Conservation (phyloP, 768 basidiomycete species). For the Ramaria sp. region DNA sequence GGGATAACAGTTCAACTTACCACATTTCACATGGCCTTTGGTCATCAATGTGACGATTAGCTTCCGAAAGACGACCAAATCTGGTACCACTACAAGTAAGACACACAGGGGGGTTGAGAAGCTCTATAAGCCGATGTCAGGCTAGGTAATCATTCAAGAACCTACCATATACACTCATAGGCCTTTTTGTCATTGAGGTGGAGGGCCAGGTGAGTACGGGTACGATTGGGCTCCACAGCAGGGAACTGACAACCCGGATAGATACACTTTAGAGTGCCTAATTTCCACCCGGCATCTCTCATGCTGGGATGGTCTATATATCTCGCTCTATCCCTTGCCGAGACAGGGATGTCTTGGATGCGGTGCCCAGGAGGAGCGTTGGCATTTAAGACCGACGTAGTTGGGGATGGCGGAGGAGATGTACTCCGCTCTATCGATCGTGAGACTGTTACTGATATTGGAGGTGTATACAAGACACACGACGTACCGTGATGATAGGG, state of each 20-base stretch:
- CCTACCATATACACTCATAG: not conserved
- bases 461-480: not conserved
- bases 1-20: not conserved
- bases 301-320: not conserved
- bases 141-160: not conserved
- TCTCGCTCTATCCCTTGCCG: not conserved
- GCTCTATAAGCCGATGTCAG: not conserved
- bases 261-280: not conserved
- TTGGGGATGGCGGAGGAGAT: not conserved
- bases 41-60: not conserved
- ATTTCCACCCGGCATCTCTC: not conserved
- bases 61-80: slow-evolving; percentile 4
- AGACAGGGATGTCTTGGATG: not conserved
- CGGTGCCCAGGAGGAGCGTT: not conserved
- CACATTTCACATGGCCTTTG: not conserved
- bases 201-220: not conserved
- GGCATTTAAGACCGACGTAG: not conserved
- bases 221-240: not conserved
- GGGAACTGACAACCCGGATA: not conserved
- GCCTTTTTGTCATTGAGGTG: not conserved
- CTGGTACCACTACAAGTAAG: not conserved
- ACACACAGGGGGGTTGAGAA: not conserved
- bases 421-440: not conserved
- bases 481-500: not conserved
- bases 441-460: too few species aligned